Evolutionary conservation across 2,329 filamentous ascomycete genomes (phyloP), one percentile per base, ranked within the genome.

Genomic region (Clonostachys byssicola): DNA sequence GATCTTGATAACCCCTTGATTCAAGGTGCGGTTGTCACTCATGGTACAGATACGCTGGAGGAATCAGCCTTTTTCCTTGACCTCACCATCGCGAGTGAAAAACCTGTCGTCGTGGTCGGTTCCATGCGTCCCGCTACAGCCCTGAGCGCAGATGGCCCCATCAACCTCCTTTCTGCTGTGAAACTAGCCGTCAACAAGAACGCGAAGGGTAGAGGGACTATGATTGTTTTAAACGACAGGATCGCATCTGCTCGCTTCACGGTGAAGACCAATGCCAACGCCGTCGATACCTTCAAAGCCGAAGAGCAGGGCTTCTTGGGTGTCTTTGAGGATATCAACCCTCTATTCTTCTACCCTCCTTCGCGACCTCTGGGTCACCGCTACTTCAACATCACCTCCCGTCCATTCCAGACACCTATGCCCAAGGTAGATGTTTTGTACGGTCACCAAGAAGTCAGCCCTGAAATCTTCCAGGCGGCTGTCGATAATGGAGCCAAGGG

Each of bases 1-100:
- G 74, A 77, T 47, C 65, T 81, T 5, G 69, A 72, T 23, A 59
- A 56, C 47, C 63, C 64, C n/a, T 54, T 62, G 44, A 63, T 61
- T 34, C 61, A 66, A 62, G 80, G 74, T 35, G 77, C 75, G 7
- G 77, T 85, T 6, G 65, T 86, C 46, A 85, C 82, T 1, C 82
- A 86, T 54, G 82, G 83, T 43, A 86, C 83, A 9, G 83, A 86
- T 55, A 83, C 79, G 0, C 67, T 86, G 2, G 81, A 85, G 55
- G 81, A 85, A 60, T 76, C 77, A 1, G 77, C 80, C 9, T 84
- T 85, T 65, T 84, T 83, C 65, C 64, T 85, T 9, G 77, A 84
- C 51, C 62, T 78, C 5, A 81, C 78, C 0, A 59, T 83, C 34
- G 73, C 74, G 53, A 78, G 73, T 40, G 68, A 69, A 33, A 84